phyloP scores from a whole-genome alignment of 371 early-diverging fungal genomes.

The Rhizomucor miehei region DNA sequence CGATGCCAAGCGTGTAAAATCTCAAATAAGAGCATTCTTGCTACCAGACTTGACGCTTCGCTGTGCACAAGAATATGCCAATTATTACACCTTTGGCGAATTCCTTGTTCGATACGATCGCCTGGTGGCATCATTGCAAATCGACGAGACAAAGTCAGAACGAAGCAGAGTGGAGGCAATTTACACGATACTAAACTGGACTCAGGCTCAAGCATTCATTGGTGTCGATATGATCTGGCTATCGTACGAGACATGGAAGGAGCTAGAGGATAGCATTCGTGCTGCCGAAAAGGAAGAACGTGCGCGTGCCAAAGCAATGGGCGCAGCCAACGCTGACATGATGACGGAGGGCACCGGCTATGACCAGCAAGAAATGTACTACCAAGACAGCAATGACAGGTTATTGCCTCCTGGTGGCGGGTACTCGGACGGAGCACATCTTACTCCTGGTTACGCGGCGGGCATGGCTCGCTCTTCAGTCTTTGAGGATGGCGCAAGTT shows the following conservation, averaged over 20 bases:
- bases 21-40: constrained; percentile 64
- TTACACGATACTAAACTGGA: constrained; percentile 47
- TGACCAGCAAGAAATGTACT: constrained; percentile 16
- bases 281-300: constrained; percentile 71
- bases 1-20: constrained; percentile 54
- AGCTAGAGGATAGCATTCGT: constrained; percentile 75
- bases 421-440: constrained; percentile 16
- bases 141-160: constrained; percentile 34
- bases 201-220: constrained; percentile 34
- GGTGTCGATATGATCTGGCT: constrained; percentile 70
- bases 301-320: constrained; percentile 42
- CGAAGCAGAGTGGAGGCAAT: constrained; percentile 40
- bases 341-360: constrained; percentile 8
- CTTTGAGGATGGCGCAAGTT: constrained; percentile 47
- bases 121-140: constrained; percentile 30
- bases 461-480: constrained; percentile 24
- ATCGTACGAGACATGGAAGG: constrained; percentile 72
- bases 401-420: constrained; percentile 25
- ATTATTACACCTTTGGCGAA: constrained; percentile 58
- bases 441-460: constrained; percentile 11
- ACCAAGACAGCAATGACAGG: constrained; percentile 31
- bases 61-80: constrained; percentile 56
- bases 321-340: constrained; percentile 6
- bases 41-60: constrained; percentile 63
- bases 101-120: constrained; percentile 64